Evolutionary conservation across 2,329 filamentous ascomycete species (phyloP), one percentile per base, ranked within the genome.

Genomic region (Xylariaceae sp.): DNA sequence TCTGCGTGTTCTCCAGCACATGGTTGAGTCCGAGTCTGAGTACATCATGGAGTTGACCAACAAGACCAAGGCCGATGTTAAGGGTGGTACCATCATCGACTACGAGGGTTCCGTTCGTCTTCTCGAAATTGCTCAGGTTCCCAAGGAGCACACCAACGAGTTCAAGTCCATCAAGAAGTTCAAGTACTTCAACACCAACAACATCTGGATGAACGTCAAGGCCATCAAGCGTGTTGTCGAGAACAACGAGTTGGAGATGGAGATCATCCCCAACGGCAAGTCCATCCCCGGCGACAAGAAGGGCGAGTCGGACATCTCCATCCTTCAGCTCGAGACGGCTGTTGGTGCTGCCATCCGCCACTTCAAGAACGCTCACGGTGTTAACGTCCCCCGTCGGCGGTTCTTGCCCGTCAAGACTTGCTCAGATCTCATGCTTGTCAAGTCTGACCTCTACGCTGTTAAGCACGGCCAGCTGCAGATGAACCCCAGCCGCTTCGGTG

Each of bases 131-230:
- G 94, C 94, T 11, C 94, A 99, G 83, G 94, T 99, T 42, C 94
- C 94, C 78, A 99, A 97, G 87, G 91, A 99, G 83, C 94, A 99
- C 80, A 90, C 94, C 76, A 97, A 99, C 80, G 94, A 99, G 82
- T 99, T 99, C 90, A 99, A 99, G 88, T 97, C 92, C 53, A 99
- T 99, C 84, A 99, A 99, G 88, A 99, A 99, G 85, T 99, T 99
- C 89, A 97, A 96, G 85, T 99, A 99, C 87, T 99, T 99, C 88
- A 99, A 99, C 87, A 99, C 94, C 78, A 99, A 99, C 89, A 99
- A 99, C 86, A 97, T 99, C 80, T 99, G 94, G 94, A 89, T 99
- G 84, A 96, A 96, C 81, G 84, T 97, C 71, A 88, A 90, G 75
- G 94, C 94, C 68, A 89, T 99, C 80, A 97, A 97, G 88, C 92